Base-by-base conservation (phyloP, 2,329 filamentous ascomycete species). In the Colletotrichum paranaense region DNA sequence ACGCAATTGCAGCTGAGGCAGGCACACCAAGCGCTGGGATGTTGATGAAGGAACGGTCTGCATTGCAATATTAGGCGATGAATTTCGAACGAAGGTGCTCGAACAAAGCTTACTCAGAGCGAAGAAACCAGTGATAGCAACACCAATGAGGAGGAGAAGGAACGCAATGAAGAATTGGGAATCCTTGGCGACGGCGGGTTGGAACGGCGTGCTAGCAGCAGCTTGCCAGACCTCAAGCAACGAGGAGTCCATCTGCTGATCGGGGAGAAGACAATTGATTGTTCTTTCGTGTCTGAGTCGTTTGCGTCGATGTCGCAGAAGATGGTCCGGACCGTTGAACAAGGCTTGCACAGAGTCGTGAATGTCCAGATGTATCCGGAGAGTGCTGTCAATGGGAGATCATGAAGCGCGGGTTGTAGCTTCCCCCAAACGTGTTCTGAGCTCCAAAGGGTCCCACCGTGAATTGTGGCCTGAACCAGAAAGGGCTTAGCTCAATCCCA, bases 221-320 rank as follows among this genome's bases (percentile, higher is more conserved):
- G 94, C 94, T 89, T 97, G 93, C 96, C 96, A 98, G 87, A 97
- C 90, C 84, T 97, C 92, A 85, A 93, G 92, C 84, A 97, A 88
- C 88, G 94, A 94, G 81, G 92, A 90, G 90, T 93, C 92, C 92
- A 94, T 94, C 86, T 72, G 72, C 72, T 68, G 55, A 59, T 60
- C 38, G 59, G 66, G 26, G 28, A 22, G 22, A 35, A 55, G 57
- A 19, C 35, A 12, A 56, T 59, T 62, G 53, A 32, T 38, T 59
- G 12, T 60, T 67, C 32, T 24, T 16, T 52, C 42, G 58, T 26
- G 46, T 35, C 16, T 12, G 12, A 4, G 11, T 35, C 32, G 30
- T 24, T 26, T 42, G 22, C 35, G 2, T 73, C n/a, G 26, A 46
- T 35, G 38, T 14, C 24, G 49, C 42, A 38, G 26, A 57, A 46